Evolutionary conservation across 2,329 filamentous ascomycete species (phyloP).

Genomic region (Fusarium sterilihyphosum): DNA sequence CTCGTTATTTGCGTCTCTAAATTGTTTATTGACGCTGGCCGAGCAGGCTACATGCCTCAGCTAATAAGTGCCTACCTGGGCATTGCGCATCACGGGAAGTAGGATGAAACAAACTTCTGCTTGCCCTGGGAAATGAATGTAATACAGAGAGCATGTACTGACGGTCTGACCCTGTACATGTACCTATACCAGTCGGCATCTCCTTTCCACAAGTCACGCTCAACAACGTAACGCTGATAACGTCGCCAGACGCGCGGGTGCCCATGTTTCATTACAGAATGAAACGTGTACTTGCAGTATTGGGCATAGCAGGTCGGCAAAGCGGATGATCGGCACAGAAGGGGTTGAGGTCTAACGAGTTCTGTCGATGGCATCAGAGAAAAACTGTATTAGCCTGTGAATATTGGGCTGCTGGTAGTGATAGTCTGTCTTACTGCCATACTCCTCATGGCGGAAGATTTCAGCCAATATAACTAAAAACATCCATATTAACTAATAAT

Average conservation of each 20-base stretch:
- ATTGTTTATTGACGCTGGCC: neutral
- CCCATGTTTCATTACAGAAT: conserved; percentile 20
- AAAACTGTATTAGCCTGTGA: neutral
- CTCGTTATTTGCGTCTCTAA: neutral
- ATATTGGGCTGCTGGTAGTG: neutral
- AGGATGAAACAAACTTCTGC: neutral
- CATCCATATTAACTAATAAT: conserved; percentile 4
- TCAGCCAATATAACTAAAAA: neutral
- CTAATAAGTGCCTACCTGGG: neutral
- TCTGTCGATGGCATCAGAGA: neutral
- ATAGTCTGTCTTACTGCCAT: neutral
- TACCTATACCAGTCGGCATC: neutral
- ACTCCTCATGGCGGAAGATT: neutral
- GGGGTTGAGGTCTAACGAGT: neutral
- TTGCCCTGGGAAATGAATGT: neutral
- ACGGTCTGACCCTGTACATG: neutral
- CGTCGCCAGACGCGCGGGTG: neutral
- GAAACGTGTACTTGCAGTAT: conserved; percentile 27
- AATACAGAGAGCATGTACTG: neutral
- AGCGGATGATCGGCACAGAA: conserved; percentile 37
- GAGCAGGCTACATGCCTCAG: neutral
- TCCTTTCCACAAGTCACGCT: neutral
- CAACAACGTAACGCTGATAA: conserved; percentile 5
- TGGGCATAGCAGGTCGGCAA: conserved; percentile 28
- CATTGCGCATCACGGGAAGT: neutral